These are phyloP conservation scores for Aquanectria penicillioides DNA, from an alignment of 2,329 filamentous ascomycete species.

Conservation along the genomic window DNA sequence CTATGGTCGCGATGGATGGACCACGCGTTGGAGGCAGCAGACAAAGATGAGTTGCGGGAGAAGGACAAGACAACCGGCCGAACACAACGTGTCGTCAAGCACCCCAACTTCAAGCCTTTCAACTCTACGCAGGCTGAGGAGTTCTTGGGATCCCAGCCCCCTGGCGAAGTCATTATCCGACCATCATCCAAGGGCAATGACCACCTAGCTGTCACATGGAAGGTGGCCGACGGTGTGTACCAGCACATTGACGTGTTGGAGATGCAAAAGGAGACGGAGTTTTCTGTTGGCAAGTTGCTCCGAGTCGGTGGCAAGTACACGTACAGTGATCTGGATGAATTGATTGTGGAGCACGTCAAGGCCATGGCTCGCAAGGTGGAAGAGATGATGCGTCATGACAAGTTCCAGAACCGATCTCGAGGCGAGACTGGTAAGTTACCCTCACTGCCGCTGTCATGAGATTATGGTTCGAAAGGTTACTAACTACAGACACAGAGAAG, in stretches of 20 bases:
- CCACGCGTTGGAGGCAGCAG: constrained; percentile 79
- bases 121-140: constrained; percentile 93
- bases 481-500: constrained; percentile 70
- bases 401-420: constrained; percentile 85
- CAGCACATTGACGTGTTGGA: constrained; percentile 98
- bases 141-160: constrained; percentile 84
- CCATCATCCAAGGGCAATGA: constrained; percentile 96
- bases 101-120: constrained; percentile 94
- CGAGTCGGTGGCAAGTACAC: constrained; percentile 89
- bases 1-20: constrained; percentile 85
- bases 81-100: constrained; percentile 94
- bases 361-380: constrained; percentile 98
- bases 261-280: constrained; percentile 96
- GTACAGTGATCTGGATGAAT: constrained; percentile 94
- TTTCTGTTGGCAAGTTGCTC: constrained; percentile 87
- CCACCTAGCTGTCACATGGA: constrained; percentile 97
- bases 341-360: constrained; percentile 97
- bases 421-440: constrained; percentile 82
- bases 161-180: constrained; percentile 92
- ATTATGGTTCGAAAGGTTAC: constrained; percentile 9
- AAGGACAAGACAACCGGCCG: constrained; percentile 88
- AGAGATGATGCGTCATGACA: constrained; percentile 94
- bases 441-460: not conserved
- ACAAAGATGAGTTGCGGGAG: constrained; percentile 84
- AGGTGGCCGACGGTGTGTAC: constrained; percentile 94